Evolutionary conservation across 306 rosid genomes (phyloP).

Genomic region (Medicago lupulina): DNA sequence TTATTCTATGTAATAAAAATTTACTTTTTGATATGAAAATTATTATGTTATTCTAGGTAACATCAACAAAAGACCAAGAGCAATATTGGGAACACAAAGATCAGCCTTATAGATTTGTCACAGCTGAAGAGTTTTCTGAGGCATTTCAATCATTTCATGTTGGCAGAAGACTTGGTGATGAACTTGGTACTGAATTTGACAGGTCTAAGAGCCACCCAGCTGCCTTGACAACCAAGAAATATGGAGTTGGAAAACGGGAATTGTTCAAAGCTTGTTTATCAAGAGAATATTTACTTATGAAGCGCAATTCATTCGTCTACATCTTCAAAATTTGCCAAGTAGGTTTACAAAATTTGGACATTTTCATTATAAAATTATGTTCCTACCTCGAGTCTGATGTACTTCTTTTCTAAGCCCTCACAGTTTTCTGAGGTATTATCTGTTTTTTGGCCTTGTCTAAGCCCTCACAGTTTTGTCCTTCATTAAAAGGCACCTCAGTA

Average conservation of each 20-base stretch:
- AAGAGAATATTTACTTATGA: conserved; percentile 68
- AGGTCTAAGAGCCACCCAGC: conserved; percentile 64
- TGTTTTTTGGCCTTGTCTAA: too few species aligned
- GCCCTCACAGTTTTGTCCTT: too few species aligned
- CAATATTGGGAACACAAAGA: conserved; percentile 61
- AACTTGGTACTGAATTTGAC: conserved; percentile 60
- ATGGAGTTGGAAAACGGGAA: conserved; percentile 56
- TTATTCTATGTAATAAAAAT: neutral
- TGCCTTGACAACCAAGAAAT: conserved; percentile 56
- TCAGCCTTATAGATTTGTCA: conserved; percentile 58
- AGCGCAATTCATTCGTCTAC: conserved; percentile 69
- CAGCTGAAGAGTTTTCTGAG: conserved; percentile 51
- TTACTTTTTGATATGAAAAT: conserved; percentile 6
- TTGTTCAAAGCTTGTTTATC: conserved; percentile 62
- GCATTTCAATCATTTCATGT: conserved; percentile 56
- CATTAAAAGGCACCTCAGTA: too few species aligned
- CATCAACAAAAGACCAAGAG: conserved; percentile 71
- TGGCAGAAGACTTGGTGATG: conserved; percentile 47
- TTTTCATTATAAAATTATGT: conserved; percentile 3
- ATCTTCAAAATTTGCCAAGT: conserved; percentile 64
- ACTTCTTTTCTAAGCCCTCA: too few species aligned
- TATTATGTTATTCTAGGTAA: conserved; percentile 49
- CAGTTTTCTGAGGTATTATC: too few species aligned
- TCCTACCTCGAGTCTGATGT: too few species aligned
- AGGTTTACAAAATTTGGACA: conserved; percentile 35